Evolutionary conservation across 176 grass and related monocot species (phyloP).

Genomic region (Thalia dealbata): DNA sequence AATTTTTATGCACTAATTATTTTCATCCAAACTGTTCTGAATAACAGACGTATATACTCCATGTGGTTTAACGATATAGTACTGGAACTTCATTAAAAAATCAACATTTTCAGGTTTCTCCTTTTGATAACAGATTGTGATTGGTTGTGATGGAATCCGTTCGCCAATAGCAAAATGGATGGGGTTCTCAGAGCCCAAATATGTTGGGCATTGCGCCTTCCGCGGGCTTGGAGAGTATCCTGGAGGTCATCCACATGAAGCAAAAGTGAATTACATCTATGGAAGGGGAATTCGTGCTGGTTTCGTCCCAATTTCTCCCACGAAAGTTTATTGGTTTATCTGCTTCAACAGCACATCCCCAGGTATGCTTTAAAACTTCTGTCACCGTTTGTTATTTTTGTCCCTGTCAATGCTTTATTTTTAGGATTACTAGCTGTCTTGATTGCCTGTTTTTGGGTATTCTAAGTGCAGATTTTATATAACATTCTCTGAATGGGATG

Average conservation of each 20-base stretch:
- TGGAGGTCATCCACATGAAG: slow-evolving; percentile 50
- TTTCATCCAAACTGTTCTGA: no score
- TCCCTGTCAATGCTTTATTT: background rate
- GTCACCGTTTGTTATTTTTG: background rate
- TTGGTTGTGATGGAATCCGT: slow-evolving; percentile 76
- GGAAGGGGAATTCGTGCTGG: slow-evolving; percentile 74
- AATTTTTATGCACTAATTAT: no score
- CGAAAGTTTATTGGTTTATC: slow-evolving; percentile 92
- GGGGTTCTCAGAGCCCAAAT: slow-evolving; percentile 75
- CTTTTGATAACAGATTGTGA: slow-evolving; percentile 38
- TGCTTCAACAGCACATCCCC: slow-evolving; percentile 68
- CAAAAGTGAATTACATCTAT: slow-evolving; percentile 88
- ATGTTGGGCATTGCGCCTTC: slow-evolving; percentile 76
- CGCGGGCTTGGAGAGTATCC: slow-evolving; percentile 69
- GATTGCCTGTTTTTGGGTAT: background rate
- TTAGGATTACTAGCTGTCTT: background rate
- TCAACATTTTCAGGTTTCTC: background rate
- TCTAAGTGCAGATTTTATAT: background rate
- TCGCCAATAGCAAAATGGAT: slow-evolving; percentile 85
- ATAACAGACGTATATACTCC: background rate
- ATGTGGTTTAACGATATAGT: background rate
- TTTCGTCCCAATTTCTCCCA: slow-evolving; percentile 70
- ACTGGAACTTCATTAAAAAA: no score
- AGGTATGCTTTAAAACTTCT: slow-evolving; percentile 21
- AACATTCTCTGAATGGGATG: background rate